Evolutionary conservation across 768 basidiomycete species (phyloP).

Genomic region (Epithele typhae): DNA sequence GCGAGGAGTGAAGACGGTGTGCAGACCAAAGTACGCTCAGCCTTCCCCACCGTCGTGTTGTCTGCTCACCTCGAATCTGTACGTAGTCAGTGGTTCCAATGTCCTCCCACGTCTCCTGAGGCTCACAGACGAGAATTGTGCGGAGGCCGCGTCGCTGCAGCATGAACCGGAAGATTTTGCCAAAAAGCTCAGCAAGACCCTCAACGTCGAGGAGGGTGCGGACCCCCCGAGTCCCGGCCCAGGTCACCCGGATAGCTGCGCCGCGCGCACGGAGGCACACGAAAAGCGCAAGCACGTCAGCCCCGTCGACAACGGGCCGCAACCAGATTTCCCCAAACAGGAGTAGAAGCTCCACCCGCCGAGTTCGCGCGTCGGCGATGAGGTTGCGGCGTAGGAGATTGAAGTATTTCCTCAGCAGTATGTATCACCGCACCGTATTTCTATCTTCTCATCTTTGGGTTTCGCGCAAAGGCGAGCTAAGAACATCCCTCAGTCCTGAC

Average conservation of each 20-base stretch:
- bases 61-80: no score
- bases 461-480: no score
- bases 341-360: constrained; percentile 21
- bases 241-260: constrained; percentile 19
- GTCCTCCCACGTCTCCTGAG: constrained; percentile 77
- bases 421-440: no score
- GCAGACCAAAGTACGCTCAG: constrained; percentile 53
- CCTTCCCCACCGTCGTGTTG: not conserved
- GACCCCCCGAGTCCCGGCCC: constrained; percentile 2
- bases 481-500: no score
- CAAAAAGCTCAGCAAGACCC: constrained; percentile 42
- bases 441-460: no score
- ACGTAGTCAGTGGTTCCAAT: constrained; percentile 57
- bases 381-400: not conserved
- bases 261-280: constrained; percentile 24
- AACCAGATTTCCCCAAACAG: constrained; percentile 21
- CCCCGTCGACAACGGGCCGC: constrained; percentile 25
- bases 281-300: constrained; percentile 22
- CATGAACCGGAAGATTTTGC: constrained; percentile 53
- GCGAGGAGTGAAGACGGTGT: no score
- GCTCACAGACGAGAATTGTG: constrained; percentile 60
- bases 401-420: not conserved
- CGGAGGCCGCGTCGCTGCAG: constrained; percentile 66
- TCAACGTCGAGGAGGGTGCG: constrained; percentile 31
- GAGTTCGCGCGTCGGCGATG: not conserved